Conservation (phyloP, 352 stramenopile species). For the Saprolegnia diclina region DNA sequence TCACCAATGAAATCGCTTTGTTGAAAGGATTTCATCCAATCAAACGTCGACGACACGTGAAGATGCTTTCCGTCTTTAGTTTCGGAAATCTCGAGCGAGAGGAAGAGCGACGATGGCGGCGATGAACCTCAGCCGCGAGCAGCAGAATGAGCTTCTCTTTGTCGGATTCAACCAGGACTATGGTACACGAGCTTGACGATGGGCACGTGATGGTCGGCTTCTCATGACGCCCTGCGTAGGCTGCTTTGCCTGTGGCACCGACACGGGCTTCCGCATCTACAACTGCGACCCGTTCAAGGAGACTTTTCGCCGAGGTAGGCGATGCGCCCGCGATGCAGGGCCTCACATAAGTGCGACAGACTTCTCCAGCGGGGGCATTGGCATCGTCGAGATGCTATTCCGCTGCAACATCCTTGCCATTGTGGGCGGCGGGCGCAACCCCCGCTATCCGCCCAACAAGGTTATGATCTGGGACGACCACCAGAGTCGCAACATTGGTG, state of each 20-base stretch:
- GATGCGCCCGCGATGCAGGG: too few species aligned
- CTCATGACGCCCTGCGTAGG: conserved; percentile 36
- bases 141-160: conserved; percentile 92
- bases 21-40: conserved; percentile 22
- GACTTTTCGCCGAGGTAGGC: conserved; percentile 89
- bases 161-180: conserved; percentile 94
- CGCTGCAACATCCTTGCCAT: conserved; percentile 97
- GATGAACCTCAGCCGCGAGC: conserved; percentile 83
- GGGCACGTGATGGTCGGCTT: conserved; percentile 3
- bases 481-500: conserved; percentile 95
- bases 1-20: not conserved
- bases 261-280: conserved; percentile 97
- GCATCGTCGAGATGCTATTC: conserved; percentile 99
- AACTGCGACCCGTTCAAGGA: conserved; percentile 97
- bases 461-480: conserved; percentile 99
- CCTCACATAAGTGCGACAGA: conserved; percentile 40
- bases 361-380: conserved; percentile 94
- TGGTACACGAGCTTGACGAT: conserved; percentile 38
- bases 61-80: conserved; percentile 19
- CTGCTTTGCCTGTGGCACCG: conserved; percentile 93
- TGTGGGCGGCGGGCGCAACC: conserved; percentile 87
- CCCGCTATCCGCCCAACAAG: conserved; percentile 95
- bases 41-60: not conserved
- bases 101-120: conserved; percentile 30
- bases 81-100: conserved; percentile 17